phyloP scores from a whole-genome alignment of 768 basidiomycete genomes.

The Tephrocybe sp. region DNA sequence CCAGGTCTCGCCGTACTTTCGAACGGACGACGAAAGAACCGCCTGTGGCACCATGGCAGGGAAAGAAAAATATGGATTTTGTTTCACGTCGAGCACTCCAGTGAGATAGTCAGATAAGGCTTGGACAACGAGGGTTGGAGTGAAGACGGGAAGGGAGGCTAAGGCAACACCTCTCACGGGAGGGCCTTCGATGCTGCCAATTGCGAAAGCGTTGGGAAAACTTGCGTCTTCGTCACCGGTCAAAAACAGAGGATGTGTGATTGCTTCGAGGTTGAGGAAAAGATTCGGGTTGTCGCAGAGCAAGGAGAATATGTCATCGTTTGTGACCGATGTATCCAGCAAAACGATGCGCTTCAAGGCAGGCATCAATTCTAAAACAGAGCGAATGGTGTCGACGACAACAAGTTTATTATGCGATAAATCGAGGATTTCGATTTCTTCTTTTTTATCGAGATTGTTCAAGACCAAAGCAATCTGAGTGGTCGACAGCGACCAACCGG shows the following conservation, averaged over 20 bases:
- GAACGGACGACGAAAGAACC: not conserved
- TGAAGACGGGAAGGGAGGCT: constrained; percentile 25
- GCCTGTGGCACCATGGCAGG: not conserved
- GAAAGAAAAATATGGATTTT: no score
- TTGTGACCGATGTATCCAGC: constrained; percentile 23
- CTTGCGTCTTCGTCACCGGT: constrained; percentile 18
- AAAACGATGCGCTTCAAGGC: constrained; percentile 24
- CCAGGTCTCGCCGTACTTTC: not conserved
- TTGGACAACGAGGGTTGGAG: constrained; percentile 25
- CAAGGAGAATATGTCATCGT: constrained; percentile 17
- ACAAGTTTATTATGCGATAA: constrained; percentile 27
- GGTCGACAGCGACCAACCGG: constrained; percentile 19
- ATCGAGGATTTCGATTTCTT: constrained; percentile 19
- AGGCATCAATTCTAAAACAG: constrained; percentile 20
- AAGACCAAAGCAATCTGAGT: constrained; percentile 22
- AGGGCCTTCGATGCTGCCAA: not conserved
- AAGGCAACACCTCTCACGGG: not conserved
- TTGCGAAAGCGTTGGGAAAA: constrained; percentile 22
- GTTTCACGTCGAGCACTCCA: not conserved
- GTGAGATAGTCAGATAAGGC: constrained; percentile 17
- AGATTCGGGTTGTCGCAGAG: constrained; percentile 23
- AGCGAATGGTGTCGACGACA: constrained; percentile 19
- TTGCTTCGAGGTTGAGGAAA: constrained; percentile 24
- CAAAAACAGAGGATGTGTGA: no score
- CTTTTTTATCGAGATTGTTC: not conserved